Evolutionary conservation across 345 rosid genomes (phyloP).

Genomic region (Eucalyptus virginea): DNA sequence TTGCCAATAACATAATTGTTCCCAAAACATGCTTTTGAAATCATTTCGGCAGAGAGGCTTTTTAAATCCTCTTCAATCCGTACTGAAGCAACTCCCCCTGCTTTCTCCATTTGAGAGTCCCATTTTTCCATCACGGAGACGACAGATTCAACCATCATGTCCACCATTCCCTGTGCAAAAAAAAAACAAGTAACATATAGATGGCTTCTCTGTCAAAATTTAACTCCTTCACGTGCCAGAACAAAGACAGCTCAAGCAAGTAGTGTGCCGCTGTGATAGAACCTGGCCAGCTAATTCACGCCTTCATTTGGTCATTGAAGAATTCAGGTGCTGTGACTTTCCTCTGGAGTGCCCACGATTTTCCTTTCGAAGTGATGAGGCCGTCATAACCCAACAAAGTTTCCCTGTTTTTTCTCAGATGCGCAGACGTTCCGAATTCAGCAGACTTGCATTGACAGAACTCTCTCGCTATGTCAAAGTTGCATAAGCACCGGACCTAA

Average conservation of each 20-base stretch:
- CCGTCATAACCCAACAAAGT: not conserved
- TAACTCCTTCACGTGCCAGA: not conserved
- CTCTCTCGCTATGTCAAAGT: not conserved
- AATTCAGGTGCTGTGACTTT: constrained; percentile 12
- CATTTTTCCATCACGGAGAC: not conserved
- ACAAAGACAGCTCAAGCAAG: not conserved
- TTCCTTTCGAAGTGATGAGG: not conserved
- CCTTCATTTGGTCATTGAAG: constrained; percentile 9
- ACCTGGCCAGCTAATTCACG: not conserved
- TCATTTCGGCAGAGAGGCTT: constrained; percentile 8
- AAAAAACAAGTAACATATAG: not conserved
- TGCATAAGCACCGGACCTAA: not conserved
- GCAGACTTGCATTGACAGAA: not conserved
- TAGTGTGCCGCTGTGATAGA: not conserved
- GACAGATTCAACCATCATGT: constrained; percentile 9
- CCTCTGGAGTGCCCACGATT: constrained; percentile 11
- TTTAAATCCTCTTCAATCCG: not conserved
- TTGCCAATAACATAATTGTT: constrained; percentile 2
- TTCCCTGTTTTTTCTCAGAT: not conserved
- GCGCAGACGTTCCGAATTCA: not conserved
- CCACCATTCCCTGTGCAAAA: not conserved
- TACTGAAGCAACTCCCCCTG: not conserved
- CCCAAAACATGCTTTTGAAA: constrained; percentile 17
- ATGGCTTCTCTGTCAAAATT: not conserved
- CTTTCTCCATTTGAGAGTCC: not conserved